A percentile compares a stretch with the other conserved stretches of the same genome.
These are phyloP conservation scores for Suillus placidus DNA, from an alignment of 768 basidiomycete genomes.

Conservation along the genomic window DNA sequence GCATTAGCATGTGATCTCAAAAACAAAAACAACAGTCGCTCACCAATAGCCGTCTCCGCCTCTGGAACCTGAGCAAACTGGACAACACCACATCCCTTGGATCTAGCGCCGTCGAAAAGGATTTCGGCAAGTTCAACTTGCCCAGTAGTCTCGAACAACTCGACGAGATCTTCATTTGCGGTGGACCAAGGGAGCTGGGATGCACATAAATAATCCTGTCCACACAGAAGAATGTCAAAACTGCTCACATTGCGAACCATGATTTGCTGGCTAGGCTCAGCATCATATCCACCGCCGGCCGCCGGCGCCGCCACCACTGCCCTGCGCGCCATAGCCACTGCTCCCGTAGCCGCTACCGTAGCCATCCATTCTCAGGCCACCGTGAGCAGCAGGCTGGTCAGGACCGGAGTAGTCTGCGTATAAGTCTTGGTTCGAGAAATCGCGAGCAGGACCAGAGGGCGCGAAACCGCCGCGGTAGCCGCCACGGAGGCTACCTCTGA, in stretches of 20 bases:
- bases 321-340: conserved; percentile 37
- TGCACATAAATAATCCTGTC: conserved; percentile 3
- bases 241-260: conserved; percentile 94
- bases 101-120: conserved; percentile 87
- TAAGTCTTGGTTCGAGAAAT: conserved; percentile 85
- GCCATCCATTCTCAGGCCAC: conserved; percentile 40
- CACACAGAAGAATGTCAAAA: neutral
- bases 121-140: conserved; percentile 95
- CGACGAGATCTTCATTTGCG: conserved; percentile 97
- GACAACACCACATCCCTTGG: conserved; percentile 94
- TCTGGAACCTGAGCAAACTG: conserved; percentile 88
- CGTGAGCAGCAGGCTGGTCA: conserved; percentile 54
- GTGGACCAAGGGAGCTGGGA: conserved; percentile 95
- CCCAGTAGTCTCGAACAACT: conserved; percentile 97
- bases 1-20: neutral
- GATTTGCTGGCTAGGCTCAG: conserved; percentile 95
- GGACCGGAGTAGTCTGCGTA: conserved; percentile 94
- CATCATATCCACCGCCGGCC: conserved; percentile 46
- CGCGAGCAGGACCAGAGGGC: conserved; percentile 51
- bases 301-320: conserved; percentile 26
- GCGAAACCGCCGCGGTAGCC: conserved; percentile 63
- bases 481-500: conserved; percentile 51
- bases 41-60: conserved; percentile 93
- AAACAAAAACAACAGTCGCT: conserved; percentile 21
- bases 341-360: conserved; percentile 45